Percentiles rank a stretch among this genome's conserved stretches.
Conservation (phyloP, 2,329 filamentous ascomycete genomes). For the Fusarium albosuccineum region DNA sequence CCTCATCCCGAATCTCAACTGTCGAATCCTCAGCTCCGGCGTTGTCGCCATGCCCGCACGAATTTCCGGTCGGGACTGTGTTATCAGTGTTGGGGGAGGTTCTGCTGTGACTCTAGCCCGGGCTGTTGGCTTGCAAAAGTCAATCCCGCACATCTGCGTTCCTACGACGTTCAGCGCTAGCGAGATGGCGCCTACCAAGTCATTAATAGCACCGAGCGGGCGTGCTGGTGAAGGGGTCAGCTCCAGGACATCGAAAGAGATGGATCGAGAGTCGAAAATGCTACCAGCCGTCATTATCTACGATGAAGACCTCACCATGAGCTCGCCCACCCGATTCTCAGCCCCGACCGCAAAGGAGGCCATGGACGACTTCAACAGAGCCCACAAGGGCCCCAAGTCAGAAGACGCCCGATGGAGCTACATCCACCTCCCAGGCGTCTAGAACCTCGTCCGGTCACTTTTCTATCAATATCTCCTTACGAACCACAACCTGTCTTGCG, state of each 20-base stretch:
- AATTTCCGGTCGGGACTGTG: constrained; percentile 62
- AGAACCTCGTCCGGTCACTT: constrained; percentile 12
- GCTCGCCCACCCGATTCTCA: constrained; percentile 44
- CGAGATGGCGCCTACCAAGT: constrained; percentile 64
- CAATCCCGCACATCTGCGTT: constrained; percentile 69
- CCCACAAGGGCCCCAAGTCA: constrained; percentile 29
- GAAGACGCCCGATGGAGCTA: constrained; percentile 53
- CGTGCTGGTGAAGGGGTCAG: constrained; percentile 4
- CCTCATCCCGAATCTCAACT: constrained; percentile 51
- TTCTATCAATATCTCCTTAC: constrained; percentile 6
- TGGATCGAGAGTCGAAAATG: constrained; percentile 11
- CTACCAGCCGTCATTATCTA: constrained; percentile 54
- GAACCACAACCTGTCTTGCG: constrained; percentile 15
- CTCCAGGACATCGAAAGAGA: neutral
- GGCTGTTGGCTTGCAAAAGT: constrained; percentile 65
- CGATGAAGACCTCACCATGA: constrained; percentile 53
- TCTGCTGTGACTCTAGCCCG: constrained; percentile 72
- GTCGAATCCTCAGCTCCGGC: constrained; percentile 51
- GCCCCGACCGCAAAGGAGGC: constrained; percentile 43
- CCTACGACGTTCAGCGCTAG: constrained; percentile 71
- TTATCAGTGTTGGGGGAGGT: constrained; percentile 73
- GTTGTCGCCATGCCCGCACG: constrained; percentile 38
- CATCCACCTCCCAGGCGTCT: constrained; percentile 54
- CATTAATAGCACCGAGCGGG: neutral
- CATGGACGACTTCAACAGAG: constrained; percentile 34